These are phyloP conservation scores for Hanseniaspora meyeri DNA, from an alignment of 805 yeast species.

Conservation along the genomic window DNA sequence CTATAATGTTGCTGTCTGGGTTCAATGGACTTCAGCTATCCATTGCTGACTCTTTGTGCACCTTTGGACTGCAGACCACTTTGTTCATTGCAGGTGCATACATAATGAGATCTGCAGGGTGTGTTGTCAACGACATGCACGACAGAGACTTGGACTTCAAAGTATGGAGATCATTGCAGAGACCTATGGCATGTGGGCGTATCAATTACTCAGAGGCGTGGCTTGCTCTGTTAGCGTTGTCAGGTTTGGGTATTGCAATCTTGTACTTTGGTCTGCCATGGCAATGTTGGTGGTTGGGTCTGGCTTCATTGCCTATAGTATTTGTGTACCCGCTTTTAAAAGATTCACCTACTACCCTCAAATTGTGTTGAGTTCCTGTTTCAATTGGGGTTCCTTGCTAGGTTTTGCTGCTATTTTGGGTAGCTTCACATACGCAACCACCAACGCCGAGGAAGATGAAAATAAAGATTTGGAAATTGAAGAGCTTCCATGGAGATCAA, in stretches of 20 bases:
- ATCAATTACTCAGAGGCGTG: constrained; percentile 61
- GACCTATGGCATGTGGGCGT: constrained; percentile 89
- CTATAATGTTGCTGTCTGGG: constrained; percentile 47
- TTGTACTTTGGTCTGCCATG: constrained; percentile 54
- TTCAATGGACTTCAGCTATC: constrained; percentile 1
- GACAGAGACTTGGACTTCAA: constrained; percentile 74
- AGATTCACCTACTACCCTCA: constrained; percentile 95
- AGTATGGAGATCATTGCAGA: constrained; percentile 74
- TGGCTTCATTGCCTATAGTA: constrained; percentile 66
- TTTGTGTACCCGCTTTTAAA: constrained; percentile 86
- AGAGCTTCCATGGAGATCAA: constrained; percentile 60
- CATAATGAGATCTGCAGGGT: constrained; percentile 95
- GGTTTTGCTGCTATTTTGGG: constrained; percentile 82
- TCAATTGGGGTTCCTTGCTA: constrained; percentile 85
- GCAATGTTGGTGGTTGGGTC: constrained; percentile 73
- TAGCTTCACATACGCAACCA: background rate
- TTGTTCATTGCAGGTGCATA: constrained; percentile 75
- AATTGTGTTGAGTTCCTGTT: constrained; percentile 63
- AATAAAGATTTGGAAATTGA: constrained; percentile 29
- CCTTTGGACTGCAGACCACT: background rate
- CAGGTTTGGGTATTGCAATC: constrained; percentile 60
- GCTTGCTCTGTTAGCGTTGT: constrained; percentile 58
- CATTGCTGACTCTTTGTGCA: background rate
- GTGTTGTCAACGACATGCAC: constrained; percentile 82
- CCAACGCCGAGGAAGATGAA: background rate